Conservation (phyloP, 352 stramenopile genomes). For the Pythium rhizo-oryzae region DNA sequence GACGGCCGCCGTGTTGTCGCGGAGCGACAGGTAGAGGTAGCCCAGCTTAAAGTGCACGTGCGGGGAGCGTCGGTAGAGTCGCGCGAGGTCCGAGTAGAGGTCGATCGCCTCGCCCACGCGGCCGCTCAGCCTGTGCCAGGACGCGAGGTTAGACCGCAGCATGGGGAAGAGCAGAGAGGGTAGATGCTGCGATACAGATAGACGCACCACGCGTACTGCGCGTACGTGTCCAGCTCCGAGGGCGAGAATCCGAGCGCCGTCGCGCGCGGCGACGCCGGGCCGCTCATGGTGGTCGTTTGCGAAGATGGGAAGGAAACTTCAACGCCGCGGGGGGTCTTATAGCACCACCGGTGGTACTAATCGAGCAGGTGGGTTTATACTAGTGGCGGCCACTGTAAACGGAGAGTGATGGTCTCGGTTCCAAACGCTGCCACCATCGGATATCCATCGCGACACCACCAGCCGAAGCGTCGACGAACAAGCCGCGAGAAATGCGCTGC, state of each 20-base stretch:
- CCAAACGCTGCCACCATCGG: slow-evolving; percentile 21
- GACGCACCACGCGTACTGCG: slow-evolving; percentile 52
- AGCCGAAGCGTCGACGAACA: not conserved
- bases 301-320: not conserved
- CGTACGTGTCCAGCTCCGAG: slow-evolving; percentile 47
- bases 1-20: slow-evolving; percentile 36
- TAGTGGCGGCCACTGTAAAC: slow-evolving; percentile 2
- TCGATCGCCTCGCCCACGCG: slow-evolving; percentile 50
- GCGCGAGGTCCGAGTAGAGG: slow-evolving; percentile 46
- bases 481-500: slow-evolving; percentile 63
- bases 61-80: slow-evolving; percentile 38
- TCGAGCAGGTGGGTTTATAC: not conserved
- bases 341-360: not conserved
- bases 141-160: not conserved
- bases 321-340: not conserved
- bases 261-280: slow-evolving; percentile 16
- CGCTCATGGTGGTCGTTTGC: too few relatives aligned
- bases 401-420: slow-evolving; percentile 20
- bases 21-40: slow-evolving; percentile 40
- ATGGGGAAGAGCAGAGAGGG: not conserved
- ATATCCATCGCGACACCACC: not conserved
- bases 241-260: slow-evolving; percentile 17
- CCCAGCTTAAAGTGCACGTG: slow-evolving; percentile 67
- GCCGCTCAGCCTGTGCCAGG: slow-evolving; percentile 37
- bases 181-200: not conserved